phyloP scores from a whole-genome alignment of 2,329 filamentous ascomycete genomes.

The Colletotrichum melonis region DNA sequence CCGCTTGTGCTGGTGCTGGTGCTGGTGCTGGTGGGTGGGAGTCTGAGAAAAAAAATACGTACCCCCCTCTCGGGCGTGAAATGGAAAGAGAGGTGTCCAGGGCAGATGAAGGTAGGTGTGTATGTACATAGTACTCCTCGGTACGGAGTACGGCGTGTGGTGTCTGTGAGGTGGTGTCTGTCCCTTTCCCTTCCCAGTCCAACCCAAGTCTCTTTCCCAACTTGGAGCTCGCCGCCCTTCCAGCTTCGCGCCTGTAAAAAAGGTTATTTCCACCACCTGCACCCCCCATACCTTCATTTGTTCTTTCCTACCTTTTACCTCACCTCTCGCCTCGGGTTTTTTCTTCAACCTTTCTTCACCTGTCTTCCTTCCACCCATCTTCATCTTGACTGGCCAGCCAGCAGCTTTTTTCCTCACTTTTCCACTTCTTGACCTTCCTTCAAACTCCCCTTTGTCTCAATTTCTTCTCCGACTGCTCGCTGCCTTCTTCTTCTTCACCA shows the following conservation, averaged over 20 bases:
- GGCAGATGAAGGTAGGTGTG: too few relatives aligned
- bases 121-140: background rate
- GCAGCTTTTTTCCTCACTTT: conserved; percentile 38
- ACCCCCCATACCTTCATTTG: conserved; percentile 33
- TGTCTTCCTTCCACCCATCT: conserved; percentile 22
- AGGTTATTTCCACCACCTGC: conserved; percentile 48
- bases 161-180: background rate
- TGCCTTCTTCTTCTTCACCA: background rate
- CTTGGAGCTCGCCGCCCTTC: conserved; percentile 49
- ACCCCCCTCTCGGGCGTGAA: background rate
- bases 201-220: conserved; percentile 37
- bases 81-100: background rate
- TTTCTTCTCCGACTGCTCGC: background rate
- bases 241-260: conserved; percentile 50
- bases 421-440: conserved; percentile 39
- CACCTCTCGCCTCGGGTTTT: conserved; percentile 11
- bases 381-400: conserved; percentile 35
- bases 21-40: background rate
- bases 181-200: conserved; percentile 40
- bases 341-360: conserved; percentile 10
- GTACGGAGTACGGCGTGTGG: background rate
- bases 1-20: too few relatives aligned
- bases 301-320: conserved; percentile 20
- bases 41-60: background rate
- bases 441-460: conserved; percentile 20